These are phyloP conservation scores for Anthracocystis setariae DNA, from an alignment of 1,284 basidiomycete genomes.

Conservation along the genomic window DNA sequence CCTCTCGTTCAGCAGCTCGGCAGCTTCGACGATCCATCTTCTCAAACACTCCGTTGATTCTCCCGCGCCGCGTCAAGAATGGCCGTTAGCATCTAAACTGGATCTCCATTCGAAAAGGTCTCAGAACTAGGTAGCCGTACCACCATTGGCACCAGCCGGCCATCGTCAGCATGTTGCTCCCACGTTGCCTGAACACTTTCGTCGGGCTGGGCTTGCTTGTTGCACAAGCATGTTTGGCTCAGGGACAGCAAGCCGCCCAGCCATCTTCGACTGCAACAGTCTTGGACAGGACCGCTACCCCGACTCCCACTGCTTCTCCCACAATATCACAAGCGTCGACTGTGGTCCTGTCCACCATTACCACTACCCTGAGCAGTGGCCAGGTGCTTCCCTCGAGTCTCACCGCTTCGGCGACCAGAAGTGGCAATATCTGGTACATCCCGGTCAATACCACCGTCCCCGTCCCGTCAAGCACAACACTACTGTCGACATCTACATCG, in stretches of 20 bases:
- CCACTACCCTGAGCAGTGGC: constrained; percentile 36
- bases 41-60: too few species aligned
- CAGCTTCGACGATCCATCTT: too few species aligned
- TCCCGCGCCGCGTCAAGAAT: too few species aligned
- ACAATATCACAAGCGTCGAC: constrained; percentile 6
- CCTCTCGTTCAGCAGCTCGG: too few species aligned
- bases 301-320: constrained; percentile 7
- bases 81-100: background rate
- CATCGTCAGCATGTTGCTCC: constrained; percentile 18
- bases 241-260: constrained; percentile 16
- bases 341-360: constrained; percentile 30
- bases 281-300: constrained; percentile 9
- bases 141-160: background rate
- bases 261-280: constrained; percentile 15
- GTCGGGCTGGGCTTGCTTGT: constrained; percentile 13
- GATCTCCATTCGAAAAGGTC: background rate
- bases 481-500: constrained; percentile 12
- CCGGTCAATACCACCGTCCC: constrained; percentile 35
- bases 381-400: constrained; percentile 41
- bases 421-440: constrained; percentile 37
- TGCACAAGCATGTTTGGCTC: constrained; percentile 13
- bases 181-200: constrained; percentile 3
- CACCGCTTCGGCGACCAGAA: constrained; percentile 26
- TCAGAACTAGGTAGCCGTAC: background rate
- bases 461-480: constrained; percentile 6